These are phyloP conservation scores for Colletotrichum gigasporum DNA, from an alignment of 2,329 filamentous ascomycete species.

Conservation along the genomic window DNA sequence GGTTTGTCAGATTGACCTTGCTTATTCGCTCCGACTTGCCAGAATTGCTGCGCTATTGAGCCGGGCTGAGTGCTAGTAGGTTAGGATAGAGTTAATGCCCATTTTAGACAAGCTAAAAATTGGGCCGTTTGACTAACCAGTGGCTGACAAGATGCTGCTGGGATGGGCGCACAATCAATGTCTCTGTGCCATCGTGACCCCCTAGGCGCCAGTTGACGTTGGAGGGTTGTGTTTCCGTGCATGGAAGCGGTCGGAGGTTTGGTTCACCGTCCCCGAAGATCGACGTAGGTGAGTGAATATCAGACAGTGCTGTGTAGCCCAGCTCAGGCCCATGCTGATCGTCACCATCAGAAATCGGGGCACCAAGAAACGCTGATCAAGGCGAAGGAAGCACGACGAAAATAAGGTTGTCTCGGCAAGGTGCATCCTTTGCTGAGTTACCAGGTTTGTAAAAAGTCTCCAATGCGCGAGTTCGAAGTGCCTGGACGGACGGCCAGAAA, in stretches of 20 bases:
- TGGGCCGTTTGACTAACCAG: neutral
- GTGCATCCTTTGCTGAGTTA: neutral
- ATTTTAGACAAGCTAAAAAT: neutral
- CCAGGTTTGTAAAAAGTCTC: neutral
- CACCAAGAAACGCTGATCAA: neutral
- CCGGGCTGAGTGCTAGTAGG: neutral
- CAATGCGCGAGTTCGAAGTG: neutral
- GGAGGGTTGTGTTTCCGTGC: neutral
- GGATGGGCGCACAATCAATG: neutral
- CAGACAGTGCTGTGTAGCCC: neutral
- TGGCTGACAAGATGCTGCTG: neutral
- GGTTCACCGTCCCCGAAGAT: no score
- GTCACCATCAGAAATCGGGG: neutral
- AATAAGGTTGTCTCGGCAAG: slow-evolving; percentile 12
- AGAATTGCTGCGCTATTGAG: slow-evolving; percentile 19
- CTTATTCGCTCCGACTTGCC: neutral
- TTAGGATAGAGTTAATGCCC: slow-evolving; percentile 10
- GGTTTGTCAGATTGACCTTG: neutral
- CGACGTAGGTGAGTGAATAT: no score
- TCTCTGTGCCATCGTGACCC: neutral
- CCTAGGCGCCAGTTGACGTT: neutral
- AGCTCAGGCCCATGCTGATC: neutral
- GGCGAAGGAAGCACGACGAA: neutral
- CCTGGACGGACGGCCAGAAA: neutral
- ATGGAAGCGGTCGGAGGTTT: no score